Conservation (phyloP, 169 alveolate genomes). For the Plasmodium sp. region DNA sequence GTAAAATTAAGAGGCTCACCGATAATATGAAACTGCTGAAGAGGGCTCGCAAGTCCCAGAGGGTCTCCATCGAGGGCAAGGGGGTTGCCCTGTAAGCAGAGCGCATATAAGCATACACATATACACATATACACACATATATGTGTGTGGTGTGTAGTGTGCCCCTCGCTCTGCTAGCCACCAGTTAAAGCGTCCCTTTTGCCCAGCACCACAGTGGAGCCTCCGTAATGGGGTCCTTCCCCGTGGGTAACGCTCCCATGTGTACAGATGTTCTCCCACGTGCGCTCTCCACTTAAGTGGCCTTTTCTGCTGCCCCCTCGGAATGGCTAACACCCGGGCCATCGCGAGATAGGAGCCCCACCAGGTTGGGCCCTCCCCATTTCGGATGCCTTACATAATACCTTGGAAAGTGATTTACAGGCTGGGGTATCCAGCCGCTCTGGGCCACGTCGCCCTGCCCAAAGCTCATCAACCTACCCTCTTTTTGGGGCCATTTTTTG, state of each 20-base stretch:
- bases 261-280: not conserved
- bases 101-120: not conserved
- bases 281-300: not conserved
- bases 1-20: slow-evolving; percentile 51
- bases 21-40: slow-evolving; percentile 59
- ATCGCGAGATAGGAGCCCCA: not conserved
- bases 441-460: not conserved
- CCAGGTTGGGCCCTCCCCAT: not conserved
- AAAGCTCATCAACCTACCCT: not conserved
- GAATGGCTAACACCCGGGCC: not conserved
- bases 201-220: not conserved
- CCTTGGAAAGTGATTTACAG: not conserved
- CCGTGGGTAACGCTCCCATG: not conserved
- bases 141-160: not conserved
- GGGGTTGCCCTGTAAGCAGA: slow-evolving; percentile 17
- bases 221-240: not conserved
- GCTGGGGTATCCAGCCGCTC: not conserved
- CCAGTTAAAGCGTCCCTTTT: not conserved
- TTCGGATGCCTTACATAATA: not conserved
- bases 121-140: no score
- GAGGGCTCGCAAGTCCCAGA: slow-evolving; percentile 43
- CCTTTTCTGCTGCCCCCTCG: not conserved
- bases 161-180: not conserved
- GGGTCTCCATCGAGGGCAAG: slow-evolving; percentile 67
- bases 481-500: not conserved